Conservation (phyloP, 148 eudicot species). For the Limonium bicolor region DNA sequence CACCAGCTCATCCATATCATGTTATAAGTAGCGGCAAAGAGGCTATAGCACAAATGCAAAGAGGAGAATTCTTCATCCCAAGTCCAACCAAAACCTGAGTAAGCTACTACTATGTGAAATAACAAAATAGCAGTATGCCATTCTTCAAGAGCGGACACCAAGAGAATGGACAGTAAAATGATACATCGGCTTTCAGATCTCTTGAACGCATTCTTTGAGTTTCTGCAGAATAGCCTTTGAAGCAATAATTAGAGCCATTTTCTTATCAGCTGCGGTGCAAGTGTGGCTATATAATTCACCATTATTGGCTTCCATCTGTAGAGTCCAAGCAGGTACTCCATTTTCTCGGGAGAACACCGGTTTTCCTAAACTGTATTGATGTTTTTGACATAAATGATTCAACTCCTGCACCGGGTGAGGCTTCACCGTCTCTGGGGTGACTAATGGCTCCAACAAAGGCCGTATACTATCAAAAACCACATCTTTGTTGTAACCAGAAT, state of each 20-base stretch:
- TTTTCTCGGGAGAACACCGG: conserved; percentile 12
- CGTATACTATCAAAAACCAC: conserved; percentile 33
- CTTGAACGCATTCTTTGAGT: conserved; percentile 23
- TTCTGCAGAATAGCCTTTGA: conserved; percentile 33
- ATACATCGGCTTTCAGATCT: not conserved
- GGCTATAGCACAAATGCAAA: too few relatives aligned
- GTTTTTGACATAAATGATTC: conserved; percentile 27
- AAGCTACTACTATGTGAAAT: too few relatives aligned
- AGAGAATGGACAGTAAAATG: too few relatives aligned
- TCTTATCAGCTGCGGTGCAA: conserved; percentile 23
- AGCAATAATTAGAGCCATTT: conserved; percentile 43
- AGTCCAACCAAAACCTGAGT: too few relatives aligned
- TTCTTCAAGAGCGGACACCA: too few relatives aligned
- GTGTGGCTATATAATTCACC: conserved; percentile 14
- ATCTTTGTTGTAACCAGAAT: conserved; percentile 51
- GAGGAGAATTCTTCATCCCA: too few relatives aligned
- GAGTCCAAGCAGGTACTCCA: conserved; percentile 19
- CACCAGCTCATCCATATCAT: too few relatives aligned
- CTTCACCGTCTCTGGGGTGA: conserved; percentile 56
- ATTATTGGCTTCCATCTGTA: conserved; percentile 63
- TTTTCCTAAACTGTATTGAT: conserved; percentile 17
- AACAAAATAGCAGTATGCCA: too few relatives aligned
- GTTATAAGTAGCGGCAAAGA: too few relatives aligned
- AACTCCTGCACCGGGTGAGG: conserved; percentile 60
- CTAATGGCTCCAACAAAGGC: conserved; percentile 64